Evolutionary conservation across 768 basidiomycete genomes (phyloP), one percentile per base, ranked within the genome.

Genomic region (Chiua virens): DNA sequence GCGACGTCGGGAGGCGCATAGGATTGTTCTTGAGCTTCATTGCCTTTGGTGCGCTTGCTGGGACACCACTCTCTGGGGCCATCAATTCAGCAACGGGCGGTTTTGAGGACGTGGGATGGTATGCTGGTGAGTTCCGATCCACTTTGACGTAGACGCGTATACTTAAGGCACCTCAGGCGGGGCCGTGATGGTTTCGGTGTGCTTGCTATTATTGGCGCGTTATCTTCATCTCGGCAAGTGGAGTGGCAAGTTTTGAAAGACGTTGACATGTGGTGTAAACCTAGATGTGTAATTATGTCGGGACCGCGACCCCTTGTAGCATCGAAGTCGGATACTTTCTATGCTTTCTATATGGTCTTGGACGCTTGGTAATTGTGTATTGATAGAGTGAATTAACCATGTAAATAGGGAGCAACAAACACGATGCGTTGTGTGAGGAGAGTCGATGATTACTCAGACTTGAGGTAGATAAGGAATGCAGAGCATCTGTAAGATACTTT

Each of bases 41-140:
- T 21, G 76, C 87, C 0, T 35, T 88, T 17, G 86, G 85, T 8
- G 84, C 83, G 0, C 71, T 89, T 4, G 76, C 75, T 1, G 88
- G 88, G 0, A 85, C 86, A 3, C 88, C 88, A 1, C 85, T 89
- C 52, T 86, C 86, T 8, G 88, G 88, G 1, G 83, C 83, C 0
- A 86, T 90, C 56, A 75, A 77, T 46, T 63, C 62, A 0, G 72
- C 76, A 1, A 79, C 82, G 2, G 78, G 76, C 3, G 74, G 75
- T 1, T 91, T 65, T 32, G 27, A 45, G 36, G 56, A 3, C 5
- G 60, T 68, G 4, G 67, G 71, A 7, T 69, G 56, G 50, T 85
- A 78, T 53, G 81, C 81, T 34, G 69, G 70, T 64, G 18, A 43
- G n/a, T n/a, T 40, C 30, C 13, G 21, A 17, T 39, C 39, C 6